Conservation (phyloP, 306 rosid species). For the Malus asiatica region DNA sequence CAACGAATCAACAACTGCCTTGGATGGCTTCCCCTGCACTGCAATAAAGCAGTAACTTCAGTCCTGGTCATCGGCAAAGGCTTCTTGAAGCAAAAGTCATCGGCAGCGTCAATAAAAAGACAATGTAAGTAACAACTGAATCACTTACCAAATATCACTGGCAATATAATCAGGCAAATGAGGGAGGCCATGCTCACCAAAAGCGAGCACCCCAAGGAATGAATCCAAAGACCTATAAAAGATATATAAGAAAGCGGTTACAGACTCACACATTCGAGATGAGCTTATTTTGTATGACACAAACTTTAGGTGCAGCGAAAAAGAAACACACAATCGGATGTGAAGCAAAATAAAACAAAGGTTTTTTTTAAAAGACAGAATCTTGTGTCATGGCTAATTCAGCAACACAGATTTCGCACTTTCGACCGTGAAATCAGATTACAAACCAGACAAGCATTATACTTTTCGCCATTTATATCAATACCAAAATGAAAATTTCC, state of each 20-base stretch:
- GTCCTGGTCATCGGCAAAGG: not conserved
- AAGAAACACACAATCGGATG: not conserved
- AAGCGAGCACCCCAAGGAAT: slow-evolving; percentile 88
- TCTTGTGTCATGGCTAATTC: no score
- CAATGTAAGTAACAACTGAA: slow-evolving; percentile 5
- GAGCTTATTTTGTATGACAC: not conserved
- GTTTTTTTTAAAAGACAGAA: no score
- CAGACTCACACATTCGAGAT: not conserved
- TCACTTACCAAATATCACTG: slow-evolving; percentile 73
- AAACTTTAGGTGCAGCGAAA: not conserved
- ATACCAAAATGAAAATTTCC: not conserved
- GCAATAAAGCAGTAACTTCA: slow-evolving; percentile 41
- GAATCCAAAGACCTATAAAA: slow-evolving; percentile 69
- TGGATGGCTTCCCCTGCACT: slow-evolving; percentile 93
- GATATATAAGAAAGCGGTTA: not conserved
- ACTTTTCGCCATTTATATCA: not conserved
- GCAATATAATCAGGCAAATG: slow-evolving; percentile 71
- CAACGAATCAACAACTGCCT: slow-evolving; percentile 81
- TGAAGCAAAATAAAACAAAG: not conserved
- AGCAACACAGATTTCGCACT: no score
- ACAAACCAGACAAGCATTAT: not conserved
- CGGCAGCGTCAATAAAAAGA: slow-evolving; percentile 1
- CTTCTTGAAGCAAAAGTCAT: slow-evolving; percentile 4
- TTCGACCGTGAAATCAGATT: not conserved
- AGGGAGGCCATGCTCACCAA: slow-evolving; percentile 98